Conservation (phyloP, 441 rosid species). For the Erodium moschatum region DNA sequence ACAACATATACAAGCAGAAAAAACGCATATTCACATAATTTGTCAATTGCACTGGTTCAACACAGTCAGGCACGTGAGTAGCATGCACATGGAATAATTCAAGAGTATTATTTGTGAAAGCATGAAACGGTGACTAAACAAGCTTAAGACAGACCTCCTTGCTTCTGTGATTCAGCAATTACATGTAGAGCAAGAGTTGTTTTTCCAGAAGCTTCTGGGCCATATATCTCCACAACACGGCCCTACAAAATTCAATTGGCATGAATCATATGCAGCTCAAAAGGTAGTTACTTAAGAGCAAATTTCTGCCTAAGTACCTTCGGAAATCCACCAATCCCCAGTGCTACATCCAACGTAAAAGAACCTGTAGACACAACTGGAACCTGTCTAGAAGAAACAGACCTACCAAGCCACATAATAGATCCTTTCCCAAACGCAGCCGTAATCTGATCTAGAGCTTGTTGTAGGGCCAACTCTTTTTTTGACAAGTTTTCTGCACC, state of each 20-base stretch:
- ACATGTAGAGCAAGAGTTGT: conserved; percentile 91
- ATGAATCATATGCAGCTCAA: conserved; percentile 22
- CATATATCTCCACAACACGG: conserved; percentile 92
- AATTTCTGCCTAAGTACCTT: conserved; percentile 38
- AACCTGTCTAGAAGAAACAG: conserved; percentile 49
- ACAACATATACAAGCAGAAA: no score
- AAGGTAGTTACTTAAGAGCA: not conserved
- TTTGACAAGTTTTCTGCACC: conserved; percentile 61
- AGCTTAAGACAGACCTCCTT: conserved; percentile 56
- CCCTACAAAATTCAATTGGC: conserved; percentile 43
- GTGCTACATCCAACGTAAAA: conserved; percentile 68
- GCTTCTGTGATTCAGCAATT: conserved; percentile 92
- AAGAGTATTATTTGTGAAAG: not conserved
- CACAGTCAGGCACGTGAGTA: no score
- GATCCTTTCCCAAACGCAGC: conserved; percentile 76
- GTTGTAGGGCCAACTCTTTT: conserved; percentile 79
- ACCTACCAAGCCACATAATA: conserved; percentile 91
- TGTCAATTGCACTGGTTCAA: no score
- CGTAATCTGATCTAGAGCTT: conserved; percentile 80
- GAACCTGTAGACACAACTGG: conserved; percentile 84
- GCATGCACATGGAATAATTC: no score
- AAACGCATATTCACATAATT: no score
- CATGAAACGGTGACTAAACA: not conserved
- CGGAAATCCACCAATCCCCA: conserved; percentile 91
- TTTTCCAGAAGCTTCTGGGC: conserved; percentile 98